Evolutionary conservation across 306 rosid genomes (phyloP), one percentile per base, ranked within the genome.

Genomic region (Prunus campanulata): DNA sequence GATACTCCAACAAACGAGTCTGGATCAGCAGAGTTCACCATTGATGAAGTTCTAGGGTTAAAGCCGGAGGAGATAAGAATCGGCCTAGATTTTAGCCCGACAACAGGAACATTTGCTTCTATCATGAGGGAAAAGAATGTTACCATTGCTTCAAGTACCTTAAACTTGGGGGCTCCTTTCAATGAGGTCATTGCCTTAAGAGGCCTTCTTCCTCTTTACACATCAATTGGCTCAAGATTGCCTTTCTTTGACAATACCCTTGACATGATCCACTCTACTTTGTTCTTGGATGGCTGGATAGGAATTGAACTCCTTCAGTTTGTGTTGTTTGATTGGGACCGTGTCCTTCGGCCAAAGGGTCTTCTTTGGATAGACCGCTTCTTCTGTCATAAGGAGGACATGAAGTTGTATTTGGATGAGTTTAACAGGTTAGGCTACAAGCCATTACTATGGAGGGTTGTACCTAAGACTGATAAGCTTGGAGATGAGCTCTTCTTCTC

Each of bases 231-330:
- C 30, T 56, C 67, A 15, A 72, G 78, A 15, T 54, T 79, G 61
- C 82, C 74, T 27, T 79, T 72, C 57, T 79, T 72, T 15, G 68
- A 55, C 39, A 65, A 79, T 2, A 65, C 78, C 27, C 73, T 79
- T 30, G 78, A 72, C 71, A 55, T 72, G 39, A 55, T 79, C 59
- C 78, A 79, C 55, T 79, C 82, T 5, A 72, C 78, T 5, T 42
- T 44, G 72, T 72, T 79, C 73, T 79, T 79, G 78, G 78, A 72
- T 64, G 78, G 73, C 22, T 79, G 82, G 78, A 79, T 79, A 11
- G 62, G 52, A 42, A 30, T 20, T 32, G 78, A 44, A 29, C 51
- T 79, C 3, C 82, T 64, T n/a, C 74, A 65, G 5, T 79, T 79
- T 72, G 61, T 55, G 49, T 15, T 64, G 68, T 79, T 79, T 55